Percentiles rank a stretch among this genome's conserved stretches.
Conservation (phyloP, 1,139 yeast species). For the Candida sp. region DNA sequence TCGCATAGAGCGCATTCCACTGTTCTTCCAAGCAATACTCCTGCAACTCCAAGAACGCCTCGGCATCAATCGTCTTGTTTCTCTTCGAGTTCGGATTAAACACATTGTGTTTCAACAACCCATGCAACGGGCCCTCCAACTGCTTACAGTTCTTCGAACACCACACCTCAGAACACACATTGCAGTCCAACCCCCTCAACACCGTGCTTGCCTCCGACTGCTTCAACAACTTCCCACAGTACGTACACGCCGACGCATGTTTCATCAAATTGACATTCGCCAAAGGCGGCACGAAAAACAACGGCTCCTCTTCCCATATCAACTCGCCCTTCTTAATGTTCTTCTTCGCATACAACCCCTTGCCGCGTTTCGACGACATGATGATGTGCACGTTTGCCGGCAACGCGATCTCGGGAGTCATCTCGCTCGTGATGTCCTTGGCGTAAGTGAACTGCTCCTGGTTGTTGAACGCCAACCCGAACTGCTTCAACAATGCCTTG, state of each 20-base stretch:
- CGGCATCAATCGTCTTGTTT: conserved; percentile 40
- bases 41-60: conserved; percentile 59
- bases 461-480: conserved; percentile 48
- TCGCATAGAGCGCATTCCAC: conserved; percentile 73
- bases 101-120: conserved; percentile 57
- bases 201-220: conserved; percentile 30
- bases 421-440: conserved; percentile 55
- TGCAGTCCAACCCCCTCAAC: conserved; percentile 67
- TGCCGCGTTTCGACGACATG: conserved; percentile 50
- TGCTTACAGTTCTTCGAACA: conserved; percentile 70
- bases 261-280: conserved; percentile 67
- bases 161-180: conserved; percentile 72
- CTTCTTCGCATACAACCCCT: conserved; percentile 51
- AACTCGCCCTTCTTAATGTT: conserved; percentile 52
- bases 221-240: conserved; percentile 71
- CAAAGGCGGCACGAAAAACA: conserved; percentile 73
- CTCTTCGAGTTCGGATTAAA: conserved; percentile 29
- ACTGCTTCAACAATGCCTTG: conserved; percentile 54
- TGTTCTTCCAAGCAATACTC: conserved; percentile 66
- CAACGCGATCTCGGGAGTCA: conserved; percentile 52
- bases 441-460: conserved; percentile 50
- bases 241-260: conserved; percentile 76
- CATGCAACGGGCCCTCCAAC: conserved; percentile 55
- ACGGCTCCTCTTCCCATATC: conserved; percentile 66
- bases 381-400: conserved; percentile 51